phyloP scores from a whole-genome alignment of 2,329 filamentous ascomycete species.

The Penicillium sp. region DNA sequence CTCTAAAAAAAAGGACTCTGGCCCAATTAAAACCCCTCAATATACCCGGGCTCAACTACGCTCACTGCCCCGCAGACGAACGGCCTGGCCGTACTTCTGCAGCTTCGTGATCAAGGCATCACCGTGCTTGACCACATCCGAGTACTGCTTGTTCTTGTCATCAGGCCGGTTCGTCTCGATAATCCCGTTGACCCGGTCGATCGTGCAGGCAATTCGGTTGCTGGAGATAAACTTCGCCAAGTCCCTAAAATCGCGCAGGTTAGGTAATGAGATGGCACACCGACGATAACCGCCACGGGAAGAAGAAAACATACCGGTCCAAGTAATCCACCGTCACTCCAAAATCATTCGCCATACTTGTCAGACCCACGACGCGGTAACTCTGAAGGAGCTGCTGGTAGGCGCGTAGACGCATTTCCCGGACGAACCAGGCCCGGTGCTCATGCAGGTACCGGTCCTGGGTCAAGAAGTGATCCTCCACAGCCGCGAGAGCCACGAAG shows the following conservation, averaged over 20 bases:
- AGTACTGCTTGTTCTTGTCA: conserved; percentile 99
- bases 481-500: conserved; percentile 83
- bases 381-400: conserved; percentile 98
- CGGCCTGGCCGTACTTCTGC: conserved; percentile 98
- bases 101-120: conserved; percentile 98
- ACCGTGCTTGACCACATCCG: conserved; percentile 95
- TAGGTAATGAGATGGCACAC: conserved; percentile 14
- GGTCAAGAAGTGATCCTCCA: conserved; percentile 91
- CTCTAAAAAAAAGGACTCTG: conserved; percentile 6
- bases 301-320: conserved; percentile 69
- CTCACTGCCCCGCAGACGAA: conserved; percentile 91
- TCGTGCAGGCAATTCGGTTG: conserved; percentile 92
- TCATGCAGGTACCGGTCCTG: conserved; percentile 95
- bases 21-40: background rate
- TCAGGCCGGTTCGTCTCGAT: conserved; percentile 98
- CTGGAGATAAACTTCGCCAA: conserved; percentile 96
- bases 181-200: conserved; percentile 93
- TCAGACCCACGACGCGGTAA: conserved; percentile 93
- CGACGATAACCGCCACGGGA: background rate
- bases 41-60: conserved; percentile 61
- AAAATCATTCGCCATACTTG: conserved; percentile 97
- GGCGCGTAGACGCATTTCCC: conserved; percentile 94
- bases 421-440: conserved; percentile 95
- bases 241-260: conserved; percentile 62
- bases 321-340: conserved; percentile 96